phyloP scores from a whole-genome alignment of 352 stramenopile genomes.

The Globisporangium solare region DNA sequence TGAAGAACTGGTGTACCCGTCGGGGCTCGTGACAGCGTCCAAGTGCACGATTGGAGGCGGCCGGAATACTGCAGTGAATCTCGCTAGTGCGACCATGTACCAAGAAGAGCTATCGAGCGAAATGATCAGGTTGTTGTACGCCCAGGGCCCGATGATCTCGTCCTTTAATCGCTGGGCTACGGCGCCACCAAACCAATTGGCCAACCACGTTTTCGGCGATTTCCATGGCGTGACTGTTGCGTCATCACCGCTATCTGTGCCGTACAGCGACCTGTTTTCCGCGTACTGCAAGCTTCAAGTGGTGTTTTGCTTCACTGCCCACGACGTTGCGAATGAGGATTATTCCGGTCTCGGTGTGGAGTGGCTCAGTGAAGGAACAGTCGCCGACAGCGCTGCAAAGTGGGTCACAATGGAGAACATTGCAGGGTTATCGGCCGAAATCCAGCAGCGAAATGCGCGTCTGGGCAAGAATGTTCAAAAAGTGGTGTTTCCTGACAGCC shows the following conservation, averaged over 20 bases:
- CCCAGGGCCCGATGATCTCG: slow-evolving; percentile 50
- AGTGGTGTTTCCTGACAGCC: slow-evolving; percentile 31
- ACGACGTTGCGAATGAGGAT: slow-evolving; percentile 50
- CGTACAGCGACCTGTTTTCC: slow-evolving; percentile 30
- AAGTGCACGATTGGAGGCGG: slow-evolving; percentile 71
- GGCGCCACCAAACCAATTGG: slow-evolving; percentile 13
- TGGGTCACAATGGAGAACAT: slow-evolving; percentile 63
- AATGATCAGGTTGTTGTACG: slow-evolving; percentile 53
- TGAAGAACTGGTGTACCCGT: slow-evolving; percentile 77
- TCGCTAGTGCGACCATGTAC: slow-evolving; percentile 79
- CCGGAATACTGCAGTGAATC: slow-evolving; percentile 24
- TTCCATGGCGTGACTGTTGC: slow-evolving; percentile 43
- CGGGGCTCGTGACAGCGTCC: slow-evolving; percentile 60
- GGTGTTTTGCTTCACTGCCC: slow-evolving; percentile 72
- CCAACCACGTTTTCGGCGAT: slow-evolving; percentile 36
- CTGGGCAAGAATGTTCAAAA: slow-evolving; percentile 58
- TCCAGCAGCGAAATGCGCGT: slow-evolving; percentile 67
- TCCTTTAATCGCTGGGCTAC: slow-evolving; percentile 54
- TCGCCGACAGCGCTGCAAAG: slow-evolving; percentile 38
- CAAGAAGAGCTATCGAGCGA: slow-evolving; percentile 61
- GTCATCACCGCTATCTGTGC: slow-evolving; percentile 35
- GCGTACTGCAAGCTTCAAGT: slow-evolving; percentile 56
- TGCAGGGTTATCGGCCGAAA: slow-evolving; percentile 52
- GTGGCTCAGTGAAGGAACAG: slow-evolving; percentile 60
- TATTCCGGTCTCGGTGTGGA: slow-evolving; percentile 62